These are phyloP conservation scores for Knoxia roxburghii DNA, from an alignment of 257 asterid species.

Conservation along the genomic window DNA sequence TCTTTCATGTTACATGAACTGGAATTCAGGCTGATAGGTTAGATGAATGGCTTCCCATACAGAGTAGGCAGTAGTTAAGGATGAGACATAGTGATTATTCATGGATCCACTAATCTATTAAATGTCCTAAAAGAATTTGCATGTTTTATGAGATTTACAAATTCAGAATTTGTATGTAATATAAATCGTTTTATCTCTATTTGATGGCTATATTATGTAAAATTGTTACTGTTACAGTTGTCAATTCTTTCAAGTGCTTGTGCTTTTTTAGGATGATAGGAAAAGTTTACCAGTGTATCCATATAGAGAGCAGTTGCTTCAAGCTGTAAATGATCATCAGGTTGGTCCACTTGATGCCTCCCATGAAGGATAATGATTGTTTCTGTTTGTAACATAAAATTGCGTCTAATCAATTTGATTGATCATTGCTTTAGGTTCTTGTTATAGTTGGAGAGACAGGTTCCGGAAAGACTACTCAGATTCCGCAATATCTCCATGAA, in stretches of 20 bases:
- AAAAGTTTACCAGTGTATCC: conserved; percentile 79
- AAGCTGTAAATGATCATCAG: conserved; percentile 77
- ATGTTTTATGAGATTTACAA: background rate
- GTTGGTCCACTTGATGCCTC: conserved; percentile 27
- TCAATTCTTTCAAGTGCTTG: conserved; percentile 9
- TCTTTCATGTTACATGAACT: background rate
- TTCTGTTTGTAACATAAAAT: background rate
- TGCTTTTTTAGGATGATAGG: conserved; percentile 59
- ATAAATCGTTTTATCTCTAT: no score
- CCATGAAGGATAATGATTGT: background rate
- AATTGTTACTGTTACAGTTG: background rate
- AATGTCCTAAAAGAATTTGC: background rate
- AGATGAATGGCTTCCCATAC: background rate
- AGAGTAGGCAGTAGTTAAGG: background rate
- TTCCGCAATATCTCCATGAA: conserved; percentile 94
- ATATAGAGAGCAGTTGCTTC: conserved; percentile 68
- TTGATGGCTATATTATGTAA: background rate
- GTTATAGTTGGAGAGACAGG: conserved; percentile 97
- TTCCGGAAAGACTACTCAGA: conserved; percentile 93
- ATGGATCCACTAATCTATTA: background rate
- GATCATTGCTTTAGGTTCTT: conserved; percentile 52
- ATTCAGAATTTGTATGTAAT: background rate
- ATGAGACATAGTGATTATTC: background rate
- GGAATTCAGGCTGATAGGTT: background rate
- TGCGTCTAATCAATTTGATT: conserved; percentile 6